Evolutionary conservation across 495 filamentous ascomycete species (phyloP).

Genomic region (Penicillium waksmanii): DNA sequence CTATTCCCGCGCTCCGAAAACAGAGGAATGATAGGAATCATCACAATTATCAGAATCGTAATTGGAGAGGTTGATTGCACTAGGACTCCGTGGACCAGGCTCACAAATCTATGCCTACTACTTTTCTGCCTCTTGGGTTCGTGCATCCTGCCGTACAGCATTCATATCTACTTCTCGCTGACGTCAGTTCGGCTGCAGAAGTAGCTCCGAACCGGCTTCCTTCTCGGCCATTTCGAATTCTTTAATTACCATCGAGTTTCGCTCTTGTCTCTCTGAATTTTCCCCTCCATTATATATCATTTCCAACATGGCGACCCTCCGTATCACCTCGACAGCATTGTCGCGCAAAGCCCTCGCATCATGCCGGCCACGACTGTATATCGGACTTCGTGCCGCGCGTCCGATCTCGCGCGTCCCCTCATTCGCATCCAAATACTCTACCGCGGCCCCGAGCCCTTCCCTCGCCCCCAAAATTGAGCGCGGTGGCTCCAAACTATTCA

Average conservation of each 20-base stretch:
- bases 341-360: constrained; percentile 33
- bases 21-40: too few species aligned
- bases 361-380: constrained; percentile 31
- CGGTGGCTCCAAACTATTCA: constrained; percentile 63
- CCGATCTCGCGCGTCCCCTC: constrained; percentile 11
- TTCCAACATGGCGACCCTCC: constrained; percentile 32
- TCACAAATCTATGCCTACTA: too few species aligned
- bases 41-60: too few species aligned
- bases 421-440: constrained; percentile 27
- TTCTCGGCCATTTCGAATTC: neutral
- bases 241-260: too few species aligned
- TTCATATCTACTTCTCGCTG: neutral
- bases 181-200: neutral
- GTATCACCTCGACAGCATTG: constrained; percentile 31
- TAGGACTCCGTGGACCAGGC: too few species aligned
- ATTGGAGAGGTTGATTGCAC: too few species aligned
- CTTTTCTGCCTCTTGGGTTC: too few species aligned
- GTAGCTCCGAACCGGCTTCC: neutral
- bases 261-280: neutral
- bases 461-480: constrained; percentile 41
- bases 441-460: constrained; percentile 16
- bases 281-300: neutral
- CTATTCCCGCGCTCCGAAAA: too few species aligned
- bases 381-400: constrained; percentile 27
- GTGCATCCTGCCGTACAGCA: too few species aligned